Evolutionary conservation across 345 rosid species (phyloP).

Genomic region (Dimocarpus longan): DNA sequence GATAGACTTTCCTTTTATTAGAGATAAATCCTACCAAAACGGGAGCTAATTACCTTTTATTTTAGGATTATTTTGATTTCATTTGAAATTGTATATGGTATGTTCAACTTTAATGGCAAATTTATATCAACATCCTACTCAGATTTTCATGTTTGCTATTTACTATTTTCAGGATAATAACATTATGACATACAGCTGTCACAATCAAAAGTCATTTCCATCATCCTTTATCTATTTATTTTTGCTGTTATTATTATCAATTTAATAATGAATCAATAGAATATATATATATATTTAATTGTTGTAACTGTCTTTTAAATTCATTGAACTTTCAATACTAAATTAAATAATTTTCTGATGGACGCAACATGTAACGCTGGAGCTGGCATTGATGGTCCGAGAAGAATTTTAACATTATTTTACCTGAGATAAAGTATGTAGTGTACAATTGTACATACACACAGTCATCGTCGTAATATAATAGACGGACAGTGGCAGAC

Average conservation of each 20-base stretch:
- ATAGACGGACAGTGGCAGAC: background rate
- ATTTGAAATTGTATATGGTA: too few relatives aligned
- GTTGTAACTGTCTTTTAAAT: too few relatives aligned
- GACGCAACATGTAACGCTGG: too few relatives aligned
- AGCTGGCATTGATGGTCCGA: background rate
- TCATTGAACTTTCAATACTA: too few relatives aligned
- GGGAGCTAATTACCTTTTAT: too few relatives aligned
- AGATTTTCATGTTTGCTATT: background rate
- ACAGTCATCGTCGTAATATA: constrained; percentile 11
- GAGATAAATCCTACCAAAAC: too few relatives aligned
- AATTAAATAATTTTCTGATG: too few relatives aligned
- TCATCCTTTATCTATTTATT: background rate
- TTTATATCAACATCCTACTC: too few relatives aligned
- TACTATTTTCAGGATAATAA: background rate
- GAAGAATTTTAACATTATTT: background rate
- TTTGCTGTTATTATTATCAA: background rate
- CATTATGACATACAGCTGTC: background rate
- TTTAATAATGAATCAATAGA: too few relatives aligned
- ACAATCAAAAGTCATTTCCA: background rate
- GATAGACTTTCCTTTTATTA: too few relatives aligned
- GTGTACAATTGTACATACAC: constrained; percentile 10
- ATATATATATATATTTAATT: too few relatives aligned
- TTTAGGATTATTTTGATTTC: too few relatives aligned
- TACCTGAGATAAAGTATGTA: background rate
- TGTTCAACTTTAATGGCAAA: background rate